These are phyloP conservation scores for Parathielavia appendiculata DNA, from an alignment of 495 filamentous ascomycete genomes.

Conservation along the genomic window DNA sequence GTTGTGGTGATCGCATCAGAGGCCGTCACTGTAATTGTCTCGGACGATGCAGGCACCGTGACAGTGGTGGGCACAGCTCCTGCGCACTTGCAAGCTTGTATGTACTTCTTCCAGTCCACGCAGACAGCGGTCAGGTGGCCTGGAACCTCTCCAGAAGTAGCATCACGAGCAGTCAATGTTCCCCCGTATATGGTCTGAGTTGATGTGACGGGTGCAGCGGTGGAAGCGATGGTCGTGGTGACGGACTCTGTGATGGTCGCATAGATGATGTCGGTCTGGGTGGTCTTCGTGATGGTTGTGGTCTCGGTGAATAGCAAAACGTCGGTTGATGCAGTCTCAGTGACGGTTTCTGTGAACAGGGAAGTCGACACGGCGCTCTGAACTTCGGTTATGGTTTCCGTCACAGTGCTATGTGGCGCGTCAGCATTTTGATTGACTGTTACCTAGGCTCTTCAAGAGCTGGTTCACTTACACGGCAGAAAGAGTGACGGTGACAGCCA, in stretches of 20 bases:
- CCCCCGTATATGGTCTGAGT: background rate
- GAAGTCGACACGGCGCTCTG: conserved; percentile 7
- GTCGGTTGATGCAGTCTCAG: conserved; percentile 11
- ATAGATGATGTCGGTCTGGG: background rate
- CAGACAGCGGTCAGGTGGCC: background rate
- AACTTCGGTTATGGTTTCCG: conserved; percentile 7
- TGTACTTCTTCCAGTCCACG: background rate
- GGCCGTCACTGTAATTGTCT: conserved; percentile 3
- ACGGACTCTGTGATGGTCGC: background rate
- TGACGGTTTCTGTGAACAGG: conserved; percentile 11
- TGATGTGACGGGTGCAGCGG: background rate
- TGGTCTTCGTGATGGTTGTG: background rate
- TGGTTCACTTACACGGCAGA: background rate
- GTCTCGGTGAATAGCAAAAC: conserved; percentile 7
- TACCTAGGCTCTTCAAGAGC: background rate
- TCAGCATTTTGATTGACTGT: background rate
- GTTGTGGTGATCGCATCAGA: conserved; percentile 7
- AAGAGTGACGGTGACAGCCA: conserved; percentile 6
- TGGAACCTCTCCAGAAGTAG: background rate
- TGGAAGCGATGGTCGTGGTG: background rate
- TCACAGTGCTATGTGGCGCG: background rate
- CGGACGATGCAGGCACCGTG: background rate
- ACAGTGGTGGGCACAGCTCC: conserved; percentile 4
- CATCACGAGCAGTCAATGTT: background rate
- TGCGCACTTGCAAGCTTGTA: background rate